Evolutionary conservation across 192 early-diverging fungal species (phyloP), one percentile per base, ranked within the genome.

Genomic region (Podochytrium sp.): DNA sequence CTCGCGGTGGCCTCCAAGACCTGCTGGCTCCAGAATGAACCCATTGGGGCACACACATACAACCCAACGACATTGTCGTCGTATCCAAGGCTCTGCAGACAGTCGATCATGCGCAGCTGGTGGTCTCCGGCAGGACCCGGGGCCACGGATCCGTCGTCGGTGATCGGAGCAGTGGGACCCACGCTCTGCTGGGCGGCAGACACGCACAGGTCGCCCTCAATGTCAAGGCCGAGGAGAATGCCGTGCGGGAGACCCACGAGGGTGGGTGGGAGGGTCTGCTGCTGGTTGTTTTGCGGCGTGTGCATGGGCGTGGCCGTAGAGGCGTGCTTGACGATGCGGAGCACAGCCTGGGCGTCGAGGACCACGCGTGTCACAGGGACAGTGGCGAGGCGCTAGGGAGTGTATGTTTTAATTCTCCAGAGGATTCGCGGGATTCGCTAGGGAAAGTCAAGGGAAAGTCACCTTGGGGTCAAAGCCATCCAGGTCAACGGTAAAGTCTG

Each of bases 11-110:
- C 91, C 56, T 98, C 96, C 77, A 99, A 87, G 75, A 98, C 81
- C 37, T 87, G 89, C 80, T 92, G 88, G 81, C 95, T 92, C 88
- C 95, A 90, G 78, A 96, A 95, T 72, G 91, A 90, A 69, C 92
- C 92, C 74, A 96, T 81, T 61, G 92, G 86, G 35, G 95, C 91
- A 30, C 95, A 94, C 77, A 95, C 95, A 83, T 98, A 85, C 94
- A 97, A 96, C 27, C 98, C 98, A 39, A 98, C 96, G 51, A 94
- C 92, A 87, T 96, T 96, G 75, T 93, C 91, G 76, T 99, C 98
- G 51, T 92, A 93, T 80, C 98, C 97, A 66, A 98, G 91, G 62
- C 94, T 91, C 64, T 93, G 90, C 78, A 99, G 86, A 75, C 92
- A 91, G 74, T 92, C 85, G 84, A 99, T 90, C 94, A 98, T 96